Base-by-base conservation (phyloP, 2,329 filamentous ascomycete species). In the Cladosporium halotolerans region DNA sequence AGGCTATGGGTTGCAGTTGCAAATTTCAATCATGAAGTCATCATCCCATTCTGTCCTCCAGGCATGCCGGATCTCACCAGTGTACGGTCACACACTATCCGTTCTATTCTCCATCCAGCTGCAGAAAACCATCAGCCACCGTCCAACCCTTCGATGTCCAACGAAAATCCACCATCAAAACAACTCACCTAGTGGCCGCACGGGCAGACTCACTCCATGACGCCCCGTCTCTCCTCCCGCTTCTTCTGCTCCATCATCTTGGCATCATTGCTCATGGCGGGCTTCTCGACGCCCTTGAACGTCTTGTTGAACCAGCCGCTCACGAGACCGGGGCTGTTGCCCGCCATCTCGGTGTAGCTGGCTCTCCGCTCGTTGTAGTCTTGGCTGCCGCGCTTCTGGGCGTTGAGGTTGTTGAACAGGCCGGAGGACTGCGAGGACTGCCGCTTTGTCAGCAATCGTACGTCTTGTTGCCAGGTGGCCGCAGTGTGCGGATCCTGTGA, bases 301-400 rank as follows among this genome's bases (percentile, higher is more conserved):
- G 63, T 66, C 40, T 55, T 55, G 44, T 65, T 62, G 53, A 60
- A 66, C 64, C 64, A 66, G 9, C 58, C 59, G 38, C 55, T 56
- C 2, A 63, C 48, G 8, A 63, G 39, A 23, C 62, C 62, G 7
- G 57, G 58, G 6, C 38, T 40, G 11, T 42, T 38, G 10, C 53
- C 33, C 3, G 39, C 33, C 50, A 62, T 60, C 19, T 66, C 64
- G 28, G 50, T 41, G 14, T 63, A 60, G 45, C 61, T 65, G n/a
- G 58, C 57, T 14, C 65, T 60, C 13, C 66, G 62, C 23, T 62
- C 57, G 13, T 53, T 60, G 48, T 67, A 67, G 53, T 66, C 66
- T 52, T 67, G 55, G 52, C 64, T 66, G 13, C 65, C 66, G 4
- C 66, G 59, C 54, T 68, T 67, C 41, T 58, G 56, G 10, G 59